phyloP scores from a whole-genome alignment of 140 eudicot genomes.

The Oenanthe javanica region DNA sequence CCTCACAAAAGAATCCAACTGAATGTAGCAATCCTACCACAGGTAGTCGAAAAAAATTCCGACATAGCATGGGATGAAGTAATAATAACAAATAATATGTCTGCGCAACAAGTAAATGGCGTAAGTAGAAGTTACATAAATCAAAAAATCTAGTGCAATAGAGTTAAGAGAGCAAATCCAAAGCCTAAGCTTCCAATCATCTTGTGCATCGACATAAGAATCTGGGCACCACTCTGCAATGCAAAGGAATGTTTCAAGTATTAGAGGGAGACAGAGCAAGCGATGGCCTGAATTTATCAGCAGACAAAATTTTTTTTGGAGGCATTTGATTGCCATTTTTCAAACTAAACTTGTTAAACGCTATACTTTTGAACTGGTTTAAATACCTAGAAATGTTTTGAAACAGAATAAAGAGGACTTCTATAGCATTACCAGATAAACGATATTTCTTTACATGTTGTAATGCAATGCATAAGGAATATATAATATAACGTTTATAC shows the following conservation, averaged over 20 bases:
- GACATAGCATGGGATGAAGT: conserved; percentile 10
- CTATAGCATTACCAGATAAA: not conserved
- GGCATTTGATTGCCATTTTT: not conserved
- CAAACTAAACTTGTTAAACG: not conserved
- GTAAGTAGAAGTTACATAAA: not conserved
- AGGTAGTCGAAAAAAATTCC: not conserved
- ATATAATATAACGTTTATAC: not conserved
- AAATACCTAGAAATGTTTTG: not conserved
- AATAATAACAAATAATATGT: conserved; percentile 13
- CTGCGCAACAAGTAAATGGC: not conserved
- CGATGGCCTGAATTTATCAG: not conserved
- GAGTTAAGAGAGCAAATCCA: conserved; percentile 42
- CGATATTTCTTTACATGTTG: not conserved
- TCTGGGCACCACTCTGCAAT: conserved; percentile 72
- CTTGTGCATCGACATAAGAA: conserved; percentile 33
- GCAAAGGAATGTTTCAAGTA: not conserved
- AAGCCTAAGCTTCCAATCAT: conserved; percentile 36
- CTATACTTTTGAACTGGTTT: too few relatives aligned
- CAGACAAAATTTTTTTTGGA: too few relatives aligned
- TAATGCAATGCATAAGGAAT: not conserved
- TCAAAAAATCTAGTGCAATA: conserved; percentile 27
- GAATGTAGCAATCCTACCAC: conserved; percentile 26
- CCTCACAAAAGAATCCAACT: conserved; percentile 31
- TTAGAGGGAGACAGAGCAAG: not conserved
- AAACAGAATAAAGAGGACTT: not conserved